Evolutionary conservation across 2,329 filamentous ascomycete genomes (phyloP).

Genomic region (Aureobasidium leucospermi): DNA sequence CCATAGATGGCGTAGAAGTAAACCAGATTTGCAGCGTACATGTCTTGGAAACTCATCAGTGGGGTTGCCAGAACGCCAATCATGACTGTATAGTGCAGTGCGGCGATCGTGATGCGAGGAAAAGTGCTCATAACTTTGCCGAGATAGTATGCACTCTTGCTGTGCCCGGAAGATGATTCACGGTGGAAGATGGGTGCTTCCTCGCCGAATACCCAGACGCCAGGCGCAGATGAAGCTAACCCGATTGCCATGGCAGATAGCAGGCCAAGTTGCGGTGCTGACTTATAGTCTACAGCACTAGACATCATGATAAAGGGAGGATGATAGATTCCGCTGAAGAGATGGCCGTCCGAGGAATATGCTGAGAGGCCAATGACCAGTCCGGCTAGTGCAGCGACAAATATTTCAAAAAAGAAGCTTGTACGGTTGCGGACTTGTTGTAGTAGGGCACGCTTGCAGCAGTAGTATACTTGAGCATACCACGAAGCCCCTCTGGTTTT

Average conservation of each 20-base stretch:
- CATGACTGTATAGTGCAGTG: conserved; percentile 49
- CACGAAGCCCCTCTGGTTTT: conserved; percentile 44
- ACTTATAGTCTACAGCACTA: conserved; percentile 43
- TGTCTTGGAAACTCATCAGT: conserved; percentile 42
- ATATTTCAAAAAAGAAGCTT: conserved; percentile 49
- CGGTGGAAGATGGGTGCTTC: conserved; percentile 49
- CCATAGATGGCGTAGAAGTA: conserved; percentile 56
- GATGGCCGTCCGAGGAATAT: conserved; percentile 42
- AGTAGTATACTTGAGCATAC: conserved; percentile 46
- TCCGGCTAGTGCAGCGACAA: conserved; percentile 45
- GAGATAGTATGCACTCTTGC: conserved; percentile 48
- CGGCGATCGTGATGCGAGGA: conserved; percentile 44
- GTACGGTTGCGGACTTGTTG: conserved; percentile 50
- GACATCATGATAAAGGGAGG: conserved; percentile 46
- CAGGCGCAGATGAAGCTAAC: conserved; percentile 47
- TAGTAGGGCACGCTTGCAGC: conserved; percentile 45
- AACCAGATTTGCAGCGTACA: conserved; percentile 45
- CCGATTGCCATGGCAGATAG: conserved; percentile 50
- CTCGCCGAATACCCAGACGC: conserved; percentile 51
- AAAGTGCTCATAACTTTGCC: conserved; percentile 49
- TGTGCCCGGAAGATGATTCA: conserved; percentile 52
- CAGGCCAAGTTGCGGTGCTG: conserved; percentile 47
- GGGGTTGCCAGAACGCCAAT: conserved; percentile 44
- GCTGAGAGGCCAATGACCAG: conserved; percentile 49
- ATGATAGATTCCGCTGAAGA: conserved; percentile 49